Evolutionary conservation across 2,329 filamentous ascomycete species (phyloP), one percentile per base, ranked within the genome.

Genomic region (Sporothrix dimorphospora): DNA sequence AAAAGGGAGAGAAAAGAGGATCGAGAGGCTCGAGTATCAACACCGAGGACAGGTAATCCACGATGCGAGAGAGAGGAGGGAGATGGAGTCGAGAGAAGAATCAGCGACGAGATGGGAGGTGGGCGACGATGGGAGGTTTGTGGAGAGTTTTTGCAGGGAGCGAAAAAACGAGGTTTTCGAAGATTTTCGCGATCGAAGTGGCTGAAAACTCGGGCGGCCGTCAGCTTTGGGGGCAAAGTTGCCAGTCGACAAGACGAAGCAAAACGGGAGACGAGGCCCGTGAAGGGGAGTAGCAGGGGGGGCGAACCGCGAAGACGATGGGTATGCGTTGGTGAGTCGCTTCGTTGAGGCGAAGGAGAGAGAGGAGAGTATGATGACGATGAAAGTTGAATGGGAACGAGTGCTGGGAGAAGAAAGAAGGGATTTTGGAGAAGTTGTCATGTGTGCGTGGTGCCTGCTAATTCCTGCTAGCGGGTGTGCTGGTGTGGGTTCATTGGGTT

Each of bases 361-460:
- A 51, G 45, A 30, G n/a, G n/a, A 49, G 27, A n/a, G 34, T 38
- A 45, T 67, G 70, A 70, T 68, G 68, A 67, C 67, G 72, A 75
- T 67, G 63, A 16, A 65, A 65, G 27, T 40, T 57, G 55, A 67
- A 47, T 51, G 69, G 61, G 63, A 67, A 72, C 49, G 51, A 21
- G 51, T 70, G 42, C 51, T 67, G 53, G 55, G 47, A 42, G 57
- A 72, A 53, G 71, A 65, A 57, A 51, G 68, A 72, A 71, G 69
- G 57, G 72, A 72, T 71, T 74, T 65, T 57, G 70, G 67, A 21
- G 68, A 30, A 47, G 42, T 30, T 68, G 67, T 72, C 71, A 51
- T 71, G 73, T 70, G 72, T 71, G 68, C 53, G 71, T 71, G 38
- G 71, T 72, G 61, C 68, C 71, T 21, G 70, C 67, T 61, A 61